Percentiles rank a stretch among this genome's conserved stretches.
Conservation (phyloP, 352 stramenopile genomes). For the Globisporangium spinosum region DNA sequence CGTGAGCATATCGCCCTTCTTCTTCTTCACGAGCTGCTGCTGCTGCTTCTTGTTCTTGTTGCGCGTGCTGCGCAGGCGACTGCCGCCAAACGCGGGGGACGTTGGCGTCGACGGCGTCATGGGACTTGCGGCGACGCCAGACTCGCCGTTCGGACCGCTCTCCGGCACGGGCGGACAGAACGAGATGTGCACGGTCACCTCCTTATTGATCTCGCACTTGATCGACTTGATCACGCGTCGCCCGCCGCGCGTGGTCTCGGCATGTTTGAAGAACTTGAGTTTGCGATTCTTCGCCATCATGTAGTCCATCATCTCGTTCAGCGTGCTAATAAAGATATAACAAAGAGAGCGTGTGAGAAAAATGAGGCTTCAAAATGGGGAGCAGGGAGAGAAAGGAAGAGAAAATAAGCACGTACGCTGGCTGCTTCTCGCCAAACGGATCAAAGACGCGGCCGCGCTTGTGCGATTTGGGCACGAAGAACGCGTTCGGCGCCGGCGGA, state of each 20-base stretch:
- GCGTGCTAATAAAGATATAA: constrained; percentile 30
- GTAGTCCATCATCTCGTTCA: constrained; percentile 90
- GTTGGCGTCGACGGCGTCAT: constrained; percentile 86
- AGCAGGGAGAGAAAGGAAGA: neutral
- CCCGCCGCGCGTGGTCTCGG: constrained; percentile 77
- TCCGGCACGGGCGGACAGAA: constrained; percentile 82
- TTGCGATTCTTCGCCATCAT: constrained; percentile 88
- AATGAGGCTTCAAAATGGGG: neutral
- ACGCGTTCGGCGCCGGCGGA: constrained; percentile 55
- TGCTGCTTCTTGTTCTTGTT: constrained; percentile 85
- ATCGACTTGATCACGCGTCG: constrained; percentile 86
- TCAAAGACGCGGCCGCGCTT: constrained; percentile 83
- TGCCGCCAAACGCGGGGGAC: constrained; percentile 66
- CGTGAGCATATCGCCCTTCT: constrained; percentile 84
- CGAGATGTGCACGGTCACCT: constrained; percentile 77
- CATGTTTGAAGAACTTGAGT: constrained; percentile 88
- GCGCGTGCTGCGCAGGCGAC: constrained; percentile 67
- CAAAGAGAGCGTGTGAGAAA: neutral
- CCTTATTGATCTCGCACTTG: constrained; percentile 85
- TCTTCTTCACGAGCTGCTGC: constrained; percentile 84
- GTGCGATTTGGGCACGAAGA: constrained; percentile 80
- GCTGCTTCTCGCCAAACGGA: constrained; percentile 80
- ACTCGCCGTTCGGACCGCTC: constrained; percentile 75
- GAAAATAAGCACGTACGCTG: constrained; percentile 31
- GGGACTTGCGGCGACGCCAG: constrained; percentile 71